Evolutionary conservation across 2,329 filamentous ascomycete genomes (phyloP).

Genomic region (Aschersonia sp.): DNA sequence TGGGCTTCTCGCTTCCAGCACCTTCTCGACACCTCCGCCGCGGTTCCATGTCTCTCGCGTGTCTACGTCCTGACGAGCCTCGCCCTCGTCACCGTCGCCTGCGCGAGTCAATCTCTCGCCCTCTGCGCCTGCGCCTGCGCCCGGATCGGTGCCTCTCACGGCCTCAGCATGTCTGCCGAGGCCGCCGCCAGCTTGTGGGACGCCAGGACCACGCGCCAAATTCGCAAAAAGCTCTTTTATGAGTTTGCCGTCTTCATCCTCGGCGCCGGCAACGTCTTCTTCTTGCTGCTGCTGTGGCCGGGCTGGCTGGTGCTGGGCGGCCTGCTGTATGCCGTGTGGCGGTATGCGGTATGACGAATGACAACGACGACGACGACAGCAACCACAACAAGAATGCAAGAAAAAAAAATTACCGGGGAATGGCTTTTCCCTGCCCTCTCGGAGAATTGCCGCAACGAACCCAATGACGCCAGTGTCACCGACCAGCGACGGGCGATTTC

Average conservation of each 20-base stretch:
- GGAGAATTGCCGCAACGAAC: no score
- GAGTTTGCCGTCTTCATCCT: conserved; percentile 37
- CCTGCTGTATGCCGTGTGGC: conserved; percentile 18
- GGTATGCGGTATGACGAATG: conserved; percentile 16
- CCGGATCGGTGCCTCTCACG: conserved; percentile 14
- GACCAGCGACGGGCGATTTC: no score
- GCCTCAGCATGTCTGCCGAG: conserved; percentile 13
- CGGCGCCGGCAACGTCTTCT: conserved; percentile 31
- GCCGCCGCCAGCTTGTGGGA: conserved; percentile 20
- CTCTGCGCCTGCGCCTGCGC: conserved; percentile 13
- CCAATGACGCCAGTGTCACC: no score
- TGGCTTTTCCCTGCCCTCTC: no score
- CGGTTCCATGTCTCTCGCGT: conserved; percentile 15
- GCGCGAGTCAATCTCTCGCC: conserved; percentile 12
- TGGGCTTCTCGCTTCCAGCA: conserved; percentile 15
- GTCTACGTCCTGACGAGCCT: conserved; percentile 15
- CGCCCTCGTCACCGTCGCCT: conserved; percentile 10
- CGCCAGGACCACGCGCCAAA: conserved; percentile 15
- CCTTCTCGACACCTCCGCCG: conserved; percentile 14
- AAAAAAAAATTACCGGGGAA: background rate
- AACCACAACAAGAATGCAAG: background rate
- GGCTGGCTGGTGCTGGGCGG: conserved; percentile 35
- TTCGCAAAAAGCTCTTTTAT: conserved; percentile 32
- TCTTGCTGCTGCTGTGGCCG: conserved; percentile 40
- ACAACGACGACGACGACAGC: background rate